phyloP scores from a whole-genome alignment of 495 filamentous ascomycete genomes.

The Paragyromitra xinjiangensis region DNA sequence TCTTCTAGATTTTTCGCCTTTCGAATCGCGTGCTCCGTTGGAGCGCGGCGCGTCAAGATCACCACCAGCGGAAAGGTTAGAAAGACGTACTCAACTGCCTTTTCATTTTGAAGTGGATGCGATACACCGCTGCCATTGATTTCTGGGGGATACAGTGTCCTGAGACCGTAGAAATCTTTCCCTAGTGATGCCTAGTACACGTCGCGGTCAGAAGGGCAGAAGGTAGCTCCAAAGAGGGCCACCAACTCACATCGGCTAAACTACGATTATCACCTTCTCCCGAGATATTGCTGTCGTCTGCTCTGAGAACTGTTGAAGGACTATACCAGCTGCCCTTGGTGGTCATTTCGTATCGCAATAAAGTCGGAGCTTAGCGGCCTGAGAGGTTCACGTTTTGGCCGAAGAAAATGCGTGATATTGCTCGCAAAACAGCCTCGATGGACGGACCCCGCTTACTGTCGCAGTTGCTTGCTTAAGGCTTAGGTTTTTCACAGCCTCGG shows the following conservation, averaged over 20 bases:
- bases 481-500: conserved; percentile 28
- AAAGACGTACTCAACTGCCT: conserved; percentile 43
- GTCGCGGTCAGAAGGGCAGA: conserved; percentile 14
- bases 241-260: conserved; percentile 34
- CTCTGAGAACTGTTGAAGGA: conserved; percentile 29
- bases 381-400: conserved; percentile 11
- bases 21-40: background rate
- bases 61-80: background rate
- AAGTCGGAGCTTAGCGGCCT: background rate
- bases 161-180: conserved; percentile 37
- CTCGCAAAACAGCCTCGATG: conserved; percentile 32
- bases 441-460: conserved; percentile 45
- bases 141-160: conserved; percentile 35
- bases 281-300: conserved; percentile 31
- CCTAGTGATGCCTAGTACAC: conserved; percentile 15
- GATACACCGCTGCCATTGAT: conserved; percentile 8
- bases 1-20: background rate
- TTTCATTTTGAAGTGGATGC: conserved; percentile 6
- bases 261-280: conserved; percentile 28
- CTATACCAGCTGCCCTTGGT: conserved; percentile 34
- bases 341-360: conserved; percentile 25
- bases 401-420: conserved; percentile 17
- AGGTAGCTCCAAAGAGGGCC: background rate
- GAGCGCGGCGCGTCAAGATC: background rate
- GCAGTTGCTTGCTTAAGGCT: conserved; percentile 27